A percentile compares a stretch with the other conserved stretches of the same genome.
phyloP scores from a whole-genome alignment of 306 rosid genomes.

The Fragaria vesca region DNA sequence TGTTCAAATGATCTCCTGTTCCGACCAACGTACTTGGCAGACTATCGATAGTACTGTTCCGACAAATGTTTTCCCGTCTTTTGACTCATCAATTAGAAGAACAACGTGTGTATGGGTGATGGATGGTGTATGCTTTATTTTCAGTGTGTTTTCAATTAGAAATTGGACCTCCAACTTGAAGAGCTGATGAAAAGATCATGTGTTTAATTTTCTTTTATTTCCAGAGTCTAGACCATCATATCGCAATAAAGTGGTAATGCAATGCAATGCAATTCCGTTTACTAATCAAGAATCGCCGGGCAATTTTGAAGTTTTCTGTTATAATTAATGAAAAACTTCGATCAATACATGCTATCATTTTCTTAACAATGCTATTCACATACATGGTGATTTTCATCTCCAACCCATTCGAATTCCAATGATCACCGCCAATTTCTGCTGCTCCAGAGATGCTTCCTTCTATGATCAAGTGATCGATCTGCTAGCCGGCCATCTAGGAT shows the following conservation, averaged over 20 bases:
- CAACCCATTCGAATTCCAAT: no score
- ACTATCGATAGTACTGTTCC: not conserved
- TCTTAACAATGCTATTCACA: no score
- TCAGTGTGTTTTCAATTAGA: not conserved
- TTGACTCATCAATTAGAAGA: not conserved
- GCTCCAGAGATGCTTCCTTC: no score
- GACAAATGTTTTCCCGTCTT: not conserved
- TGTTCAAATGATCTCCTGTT: slow-evolving; percentile 11
- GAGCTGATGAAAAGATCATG: not conserved
- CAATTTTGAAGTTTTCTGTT: not conserved
- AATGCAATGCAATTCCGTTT: not conserved
- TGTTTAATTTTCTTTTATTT: not conserved
- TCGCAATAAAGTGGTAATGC: not conserved
- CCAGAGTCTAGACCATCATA: not conserved
- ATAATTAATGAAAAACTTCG: no score
- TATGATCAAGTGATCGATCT: no score
- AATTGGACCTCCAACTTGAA: not conserved
- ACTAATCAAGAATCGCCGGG: not conserved
- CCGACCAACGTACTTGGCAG: not conserved
- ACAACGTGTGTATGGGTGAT: not conserved
- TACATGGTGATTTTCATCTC: no score
- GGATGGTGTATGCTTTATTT: not conserved
- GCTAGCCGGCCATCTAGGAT: no score
- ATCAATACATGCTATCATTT: no score
- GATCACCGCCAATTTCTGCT: no score